Evolutionary conservation across 495 filamentous ascomycete genomes (phyloP), one percentile per base, ranked within the genome.

Genomic region (Melanomma pulvis-pyrius): DNA sequence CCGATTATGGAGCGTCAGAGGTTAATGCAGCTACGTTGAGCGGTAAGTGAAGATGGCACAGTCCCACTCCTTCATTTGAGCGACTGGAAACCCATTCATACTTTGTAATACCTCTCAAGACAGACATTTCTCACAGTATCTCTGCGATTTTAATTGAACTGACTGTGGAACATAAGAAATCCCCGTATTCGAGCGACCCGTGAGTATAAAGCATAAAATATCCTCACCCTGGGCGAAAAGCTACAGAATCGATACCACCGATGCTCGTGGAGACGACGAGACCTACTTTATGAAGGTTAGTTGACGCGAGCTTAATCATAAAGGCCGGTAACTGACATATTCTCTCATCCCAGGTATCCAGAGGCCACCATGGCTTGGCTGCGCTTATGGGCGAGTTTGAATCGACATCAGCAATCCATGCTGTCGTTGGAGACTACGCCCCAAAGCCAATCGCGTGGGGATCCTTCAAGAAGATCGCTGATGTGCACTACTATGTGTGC

Each of bases 361-460:
- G 17, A 44, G 39, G 39, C 39, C 39, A 44, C 39, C 39, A 44
- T n/a, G 48, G 48, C 48, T 25, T 25, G 48, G 48, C 21, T 17
- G 26, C 26, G 48, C 48, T 51, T 4, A 51, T 25, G 7, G 64
- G 57, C 25, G 64, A 67, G 21, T 67, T 41, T 44, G 58, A 54
- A 48, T 67, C 64, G 24, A 26, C 54, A 15, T 54, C 19, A 26
- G 64, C 47, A 30, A 67, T 67, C 12, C 36, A 49, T 36, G 7
- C 2, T 17, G 50, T 67, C 21, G 25, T 53, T 11, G 47, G 58
- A 12, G 24, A 6, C 13, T 67, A 62, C 21, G 64, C 57, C 2
- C 64, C 64, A 1, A 67, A 67, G 22, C 57, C 57, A 11, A 46
- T 61, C 9, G 57, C 57, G 15, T 67, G 58, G 49, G 64, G 64